A percentile compares a stretch with the other conserved stretches of the same genome.
phyloP scores from a whole-genome alignment of 768 basidiomycete genomes.

The Dioszegia aurantiaca region DNA sequence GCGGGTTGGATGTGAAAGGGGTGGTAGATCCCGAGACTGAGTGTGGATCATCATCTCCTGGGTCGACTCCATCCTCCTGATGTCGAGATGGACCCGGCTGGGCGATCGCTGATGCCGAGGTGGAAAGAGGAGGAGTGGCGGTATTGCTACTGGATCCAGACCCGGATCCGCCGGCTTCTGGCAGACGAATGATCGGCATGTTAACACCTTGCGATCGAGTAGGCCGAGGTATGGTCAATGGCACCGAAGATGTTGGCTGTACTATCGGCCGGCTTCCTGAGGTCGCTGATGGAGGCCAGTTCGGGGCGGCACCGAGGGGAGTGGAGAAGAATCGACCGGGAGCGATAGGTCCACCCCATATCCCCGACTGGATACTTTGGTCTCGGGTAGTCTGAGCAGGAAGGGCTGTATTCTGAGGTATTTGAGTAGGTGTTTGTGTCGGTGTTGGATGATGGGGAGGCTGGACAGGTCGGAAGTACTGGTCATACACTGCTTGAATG shows the following conservation, averaged over 20 bases:
- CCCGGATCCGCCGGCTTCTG: background rate
- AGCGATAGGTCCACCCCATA: slow-evolving; percentile 41
- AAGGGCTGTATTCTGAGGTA: slow-evolving; percentile 18
- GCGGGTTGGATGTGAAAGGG: slow-evolving; percentile 38
- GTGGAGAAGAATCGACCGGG: slow-evolving; percentile 41
- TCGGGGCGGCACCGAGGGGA: slow-evolving; percentile 37
- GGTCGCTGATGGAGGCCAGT: slow-evolving; percentile 14
- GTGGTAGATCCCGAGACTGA: slow-evolving; percentile 17
- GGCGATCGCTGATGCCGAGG: no score
- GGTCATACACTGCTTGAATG: slow-evolving; percentile 32
- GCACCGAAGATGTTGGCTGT: background rate
- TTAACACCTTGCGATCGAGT: slow-evolving; percentile 3
- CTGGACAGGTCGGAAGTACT: slow-evolving; percentile 30
- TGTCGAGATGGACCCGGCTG: background rate
- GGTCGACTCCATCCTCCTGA: no score
- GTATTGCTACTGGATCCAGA: background rate
- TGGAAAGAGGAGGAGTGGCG: background rate
- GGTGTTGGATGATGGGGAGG: slow-evolving; percentile 22
- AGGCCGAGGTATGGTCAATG: background rate
- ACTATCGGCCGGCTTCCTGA: no score
- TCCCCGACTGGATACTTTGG: slow-evolving; percentile 27
- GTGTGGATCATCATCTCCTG: no score
- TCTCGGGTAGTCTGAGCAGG: slow-evolving; percentile 3
- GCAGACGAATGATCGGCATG: slow-evolving; percentile 13
- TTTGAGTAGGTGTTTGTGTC: slow-evolving; percentile 35